These are phyloP conservation scores for Grosmannia huntii DNA, from an alignment of 2,329 filamentous ascomycete species.

Conservation along the genomic window DNA sequence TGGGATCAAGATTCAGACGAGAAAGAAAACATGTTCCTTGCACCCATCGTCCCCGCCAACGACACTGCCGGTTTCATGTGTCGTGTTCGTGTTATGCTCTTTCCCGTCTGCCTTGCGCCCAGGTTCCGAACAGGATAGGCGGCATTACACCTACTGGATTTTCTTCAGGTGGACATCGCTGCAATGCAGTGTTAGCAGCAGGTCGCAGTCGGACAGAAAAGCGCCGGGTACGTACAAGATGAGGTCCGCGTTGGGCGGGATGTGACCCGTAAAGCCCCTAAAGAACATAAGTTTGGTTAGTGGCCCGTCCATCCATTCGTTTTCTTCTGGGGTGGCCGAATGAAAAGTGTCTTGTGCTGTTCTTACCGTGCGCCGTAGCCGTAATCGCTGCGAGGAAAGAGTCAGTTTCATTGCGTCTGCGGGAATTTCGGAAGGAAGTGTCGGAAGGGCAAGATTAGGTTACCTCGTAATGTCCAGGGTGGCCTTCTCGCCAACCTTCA, in stretches of 20 bases:
- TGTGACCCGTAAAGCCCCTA: constrained; percentile 67
- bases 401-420: neutral
- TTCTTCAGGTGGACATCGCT: constrained; percentile 24
- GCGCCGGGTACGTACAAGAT: constrained; percentile 59
- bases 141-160: constrained; percentile 12
- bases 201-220: neutral
- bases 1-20: neutral
- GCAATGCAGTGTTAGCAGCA: constrained; percentile 10
- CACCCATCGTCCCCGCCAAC: neutral
- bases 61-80: neutral
- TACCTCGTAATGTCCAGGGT: constrained; percentile 71
- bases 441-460: constrained; percentile 14
- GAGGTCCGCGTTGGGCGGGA: constrained; percentile 61
- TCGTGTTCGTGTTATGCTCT: neutral
- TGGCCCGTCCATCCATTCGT: neutral
- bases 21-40: neutral
- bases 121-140: neutral
- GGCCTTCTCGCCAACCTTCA: constrained; percentile 86
- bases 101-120: neutral
- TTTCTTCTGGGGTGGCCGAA: neutral
- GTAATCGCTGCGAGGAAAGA: constrained; percentile 36
- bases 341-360: neutral
- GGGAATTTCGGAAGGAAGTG: too few species aligned
- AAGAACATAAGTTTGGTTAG: constrained; percentile 13
- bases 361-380: constrained; percentile 50